phyloP scores from a whole-genome alignment of 352 stramenopile genomes.

The Phytophthora vignae region DNA sequence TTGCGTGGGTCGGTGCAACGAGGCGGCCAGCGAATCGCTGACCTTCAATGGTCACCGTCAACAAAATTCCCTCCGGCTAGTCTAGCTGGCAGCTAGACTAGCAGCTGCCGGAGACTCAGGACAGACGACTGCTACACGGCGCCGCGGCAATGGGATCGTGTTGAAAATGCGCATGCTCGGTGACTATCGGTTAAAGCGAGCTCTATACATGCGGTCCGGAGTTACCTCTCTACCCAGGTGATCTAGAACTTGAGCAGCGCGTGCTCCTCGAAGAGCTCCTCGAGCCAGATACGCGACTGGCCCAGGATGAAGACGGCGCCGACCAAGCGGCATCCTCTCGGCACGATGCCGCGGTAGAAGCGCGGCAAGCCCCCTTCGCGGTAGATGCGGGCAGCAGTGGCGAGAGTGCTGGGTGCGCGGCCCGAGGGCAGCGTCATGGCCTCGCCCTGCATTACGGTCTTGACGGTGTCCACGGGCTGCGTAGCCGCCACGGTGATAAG shows the following conservation, averaged over 20 bases:
- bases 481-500: constrained; percentile 80
- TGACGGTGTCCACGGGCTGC: constrained; percentile 86
- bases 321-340: constrained; percentile 80
- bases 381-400: constrained; percentile 57
- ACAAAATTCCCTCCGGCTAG: constrained; percentile 3
- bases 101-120: not conserved
- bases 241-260: constrained; percentile 52
- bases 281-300: constrained; percentile 72
- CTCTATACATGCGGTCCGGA: constrained; percentile 14
- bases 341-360: constrained; percentile 81
- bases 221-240: constrained; percentile 20
- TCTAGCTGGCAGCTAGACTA: no score
- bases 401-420: constrained; percentile 49
- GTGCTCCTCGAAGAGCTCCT: constrained; percentile 77
- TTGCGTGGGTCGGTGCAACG: constrained; percentile 3
- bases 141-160: constrained; percentile 8
- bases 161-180: constrained; percentile 6
- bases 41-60: constrained; percentile 13
- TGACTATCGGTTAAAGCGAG: constrained; percentile 9
- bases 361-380: constrained; percentile 51
- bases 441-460: constrained; percentile 89
- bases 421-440: constrained; percentile 54
- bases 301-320: constrained; percentile 87
- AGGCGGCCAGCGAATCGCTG: constrained; percentile 20
- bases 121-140: not conserved